A percentile compares a stretch with the other conserved stretches of the same genome.
Conservation (phyloP, 768 basidiomycete species). For the Paxillus involutus region DNA sequence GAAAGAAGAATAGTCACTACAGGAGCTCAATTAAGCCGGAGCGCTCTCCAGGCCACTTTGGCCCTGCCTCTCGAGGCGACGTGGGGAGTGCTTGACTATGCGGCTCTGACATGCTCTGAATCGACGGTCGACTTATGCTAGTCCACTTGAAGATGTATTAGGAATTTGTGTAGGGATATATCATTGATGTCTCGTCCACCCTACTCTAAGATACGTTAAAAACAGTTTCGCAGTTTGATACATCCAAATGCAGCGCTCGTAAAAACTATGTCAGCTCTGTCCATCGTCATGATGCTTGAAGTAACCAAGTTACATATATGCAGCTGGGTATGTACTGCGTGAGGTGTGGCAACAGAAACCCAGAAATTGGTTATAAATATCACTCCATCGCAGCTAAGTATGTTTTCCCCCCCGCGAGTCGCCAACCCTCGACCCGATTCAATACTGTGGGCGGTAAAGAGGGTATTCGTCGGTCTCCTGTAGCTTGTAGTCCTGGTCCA, state of each 20-base stretch:
- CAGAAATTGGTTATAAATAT: not conserved
- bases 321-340: no score
- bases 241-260: not conserved
- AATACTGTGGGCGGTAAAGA: slow-evolving; percentile 35
- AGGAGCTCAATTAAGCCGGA: slow-evolving; percentile 82
- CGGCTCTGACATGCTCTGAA: slow-evolving; percentile 57
- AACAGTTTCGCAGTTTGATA: no score
- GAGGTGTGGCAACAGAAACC: no score
- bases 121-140: no score
- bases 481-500: slow-evolving; percentile 32
- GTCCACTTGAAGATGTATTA: no score
- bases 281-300: no score
- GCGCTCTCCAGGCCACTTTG: slow-evolving; percentile 47
- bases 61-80: slow-evolving; percentile 37
- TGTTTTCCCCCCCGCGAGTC: not conserved
- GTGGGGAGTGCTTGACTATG: slow-evolving; percentile 76
- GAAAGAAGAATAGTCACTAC: slow-evolving; percentile 37
- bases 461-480: slow-evolving; percentile 27
- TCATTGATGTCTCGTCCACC: no score
- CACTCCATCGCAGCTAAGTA: not conserved
- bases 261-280: not conserved
- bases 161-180: not conserved
- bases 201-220: no score
- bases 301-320: no score
- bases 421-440: not conserved